Evolutionary conservation across 179 eudicot species (phyloP), one percentile per base, ranked within the genome.

Genomic region (Heliamphora pulchella): DNA sequence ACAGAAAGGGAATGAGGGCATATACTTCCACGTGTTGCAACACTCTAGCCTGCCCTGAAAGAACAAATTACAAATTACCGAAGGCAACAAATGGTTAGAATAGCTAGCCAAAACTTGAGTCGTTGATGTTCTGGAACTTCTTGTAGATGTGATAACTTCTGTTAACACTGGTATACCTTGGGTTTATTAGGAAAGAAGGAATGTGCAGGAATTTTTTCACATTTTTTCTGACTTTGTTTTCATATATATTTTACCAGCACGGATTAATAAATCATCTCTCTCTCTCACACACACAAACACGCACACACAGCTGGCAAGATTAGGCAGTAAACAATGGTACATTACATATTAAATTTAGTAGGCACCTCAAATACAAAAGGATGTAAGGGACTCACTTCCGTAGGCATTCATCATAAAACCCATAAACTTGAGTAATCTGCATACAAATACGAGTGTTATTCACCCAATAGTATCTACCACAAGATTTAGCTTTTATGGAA

Each of bases 401-500:
- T 75, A 95, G 88, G 87, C 94, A 91, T 83, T 91, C 94, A 78
- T 91, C 94, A 80, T 91, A 91, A 83, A 95, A 95, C 63, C 98
- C 98, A 87, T 95, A 95, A 64, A 95, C 98, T 88, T 95, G 98
- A 80, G 98, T 95, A 67, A 95, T 91, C 94, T 91, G 94, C 86
- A 81, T 13, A 83, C 55, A 75, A 3, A 76, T 1, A 0, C 20
- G 3, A 44, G n/a, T 7, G 31, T 61, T 41, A 44, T 58, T 61
- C 46, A 75, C 6, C 13, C 51, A 59, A 74, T 13, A 0, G 41
- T 9, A 50, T 7, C 11, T 46, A 46, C 47, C 2, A 58, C 39
- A 76, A 46, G 43, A 39, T 57, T 58, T 17, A 15, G 31, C 2
- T 64, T n/a, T n/a, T n/a, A n/a, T n/a, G n/a, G n/a, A n/a, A 64